Base-by-base conservation (phyloP, 768 basidiomycete genomes). In the Macrolepiota dolichaula region DNA sequence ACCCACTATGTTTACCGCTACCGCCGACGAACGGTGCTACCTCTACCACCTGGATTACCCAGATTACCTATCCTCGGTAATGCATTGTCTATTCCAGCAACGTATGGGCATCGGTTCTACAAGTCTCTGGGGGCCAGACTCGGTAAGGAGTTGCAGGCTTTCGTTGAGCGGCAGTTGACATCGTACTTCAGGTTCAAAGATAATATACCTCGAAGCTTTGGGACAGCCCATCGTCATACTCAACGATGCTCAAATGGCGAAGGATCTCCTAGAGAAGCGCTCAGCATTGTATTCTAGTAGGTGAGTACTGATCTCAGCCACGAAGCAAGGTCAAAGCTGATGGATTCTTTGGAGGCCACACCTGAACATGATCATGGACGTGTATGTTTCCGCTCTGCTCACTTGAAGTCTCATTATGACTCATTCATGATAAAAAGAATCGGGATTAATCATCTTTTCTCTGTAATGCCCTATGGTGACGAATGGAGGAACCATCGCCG, bases 271-370 rank as follows among this genome's bases (percentile, higher is more conserved):
- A n/a, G 71, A 70, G 46, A 70, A 68, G 56, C 64, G 68, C 19
- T 68, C 71, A 13, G 66, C 69, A 4, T 69, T 69, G 1, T 71
- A 74, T 52, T 74, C 71, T 3, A 70, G 71, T 51, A 42, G 65
- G 29, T 49, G 35, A 51, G 61, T 32, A 36, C 40, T 9, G 19
- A 12, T 24, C 2, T 52, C 0, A 38, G 42, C 7, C 13, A n/a
- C 17, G 42, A 53, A 12, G 15, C 2, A 13, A 19, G 11, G n/a
- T 10, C 9, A n/a, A 6, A 36, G 46, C 12, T 49, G 24, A 25
- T 7, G 5, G 22, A 4, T 13, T 22, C 29, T 9, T 9, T 3
- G 13, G 5, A 59, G 59, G 17, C 59, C 59, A 3, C 42, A 49
- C 22, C 15, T 54, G n/a, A 46, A 44, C n/a, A 61, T 61, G 59